phyloP scores from a whole-genome alignment of 352 stramenopile genomes.

The Globisporangium alternatum region DNA sequence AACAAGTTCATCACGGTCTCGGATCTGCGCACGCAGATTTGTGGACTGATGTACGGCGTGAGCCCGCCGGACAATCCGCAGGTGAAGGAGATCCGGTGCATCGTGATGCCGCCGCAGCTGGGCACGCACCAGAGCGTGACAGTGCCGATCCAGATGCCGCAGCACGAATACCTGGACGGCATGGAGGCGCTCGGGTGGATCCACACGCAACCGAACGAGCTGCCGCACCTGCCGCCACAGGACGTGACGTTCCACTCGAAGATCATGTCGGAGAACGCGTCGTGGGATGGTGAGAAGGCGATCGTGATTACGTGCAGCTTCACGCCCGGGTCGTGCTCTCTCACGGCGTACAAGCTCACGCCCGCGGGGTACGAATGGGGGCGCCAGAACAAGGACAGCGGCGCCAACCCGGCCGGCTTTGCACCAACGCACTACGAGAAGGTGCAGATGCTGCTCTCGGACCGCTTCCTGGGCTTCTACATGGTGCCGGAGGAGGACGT shows the following conservation, averaged over 20 bases:
- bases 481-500: conserved; percentile 98
- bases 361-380: conserved; percentile 97
- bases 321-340: conserved; percentile 98
- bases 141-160: conserved; percentile 95
- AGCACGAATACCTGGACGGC: conserved; percentile 96
- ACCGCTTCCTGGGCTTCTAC: conserved; percentile 99
- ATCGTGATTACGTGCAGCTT: conserved; percentile 99
- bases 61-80: conserved; percentile 97
- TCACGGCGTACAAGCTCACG: conserved; percentile 99
- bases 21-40: conserved; percentile 97
- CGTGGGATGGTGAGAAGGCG: conserved; percentile 97
- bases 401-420: conserved; percentile 94
- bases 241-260: conserved; percentile 97
- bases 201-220: conserved; percentile 99
- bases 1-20: conserved; percentile 99
- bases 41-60: conserved; percentile 98
- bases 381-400: conserved; percentile 96
- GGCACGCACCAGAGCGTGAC: conserved; percentile 97
- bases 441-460: conserved; percentile 99
- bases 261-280: conserved; percentile 96
- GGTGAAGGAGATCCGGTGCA: conserved; percentile 99
- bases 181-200: conserved; percentile 99
- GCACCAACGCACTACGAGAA: conserved; percentile 98
- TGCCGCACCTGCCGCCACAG: conserved; percentile 94
- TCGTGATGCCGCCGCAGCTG: conserved; percentile 99